phyloP scores from a whole-genome alignment of 352 stramenopile genomes.

The Ochromonadaceae sp. region DNA sequence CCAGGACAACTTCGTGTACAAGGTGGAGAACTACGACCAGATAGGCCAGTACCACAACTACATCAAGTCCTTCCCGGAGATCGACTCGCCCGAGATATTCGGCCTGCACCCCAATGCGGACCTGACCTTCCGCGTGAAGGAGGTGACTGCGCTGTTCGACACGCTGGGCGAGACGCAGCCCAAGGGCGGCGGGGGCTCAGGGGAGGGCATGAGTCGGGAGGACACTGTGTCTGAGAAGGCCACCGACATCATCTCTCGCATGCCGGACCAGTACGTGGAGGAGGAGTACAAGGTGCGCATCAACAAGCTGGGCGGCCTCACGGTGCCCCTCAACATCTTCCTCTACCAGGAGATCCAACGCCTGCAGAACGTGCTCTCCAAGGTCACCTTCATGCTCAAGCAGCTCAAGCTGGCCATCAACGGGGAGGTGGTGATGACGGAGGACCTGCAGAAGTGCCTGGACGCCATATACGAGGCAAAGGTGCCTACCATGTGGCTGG shows the following conservation, averaged over 20 bases:
- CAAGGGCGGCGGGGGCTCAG: conserved; percentile 59
- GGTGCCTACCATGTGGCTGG: conserved; percentile 82
- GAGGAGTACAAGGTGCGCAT: conserved; percentile 95
- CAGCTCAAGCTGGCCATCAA: conserved; percentile 92
- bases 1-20: conserved; percentile 89
- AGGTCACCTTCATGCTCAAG: conserved; percentile 81
- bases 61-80: conserved; percentile 80
- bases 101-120: conserved; percentile 94
- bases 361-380: conserved; percentile 83
- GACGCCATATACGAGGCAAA: conserved; percentile 89
- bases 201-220: conserved; percentile 74
- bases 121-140: conserved; percentile 90
- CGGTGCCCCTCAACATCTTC: conserved; percentile 94
- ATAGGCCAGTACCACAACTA: conserved; percentile 89
- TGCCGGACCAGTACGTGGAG: conserved; percentile 90
- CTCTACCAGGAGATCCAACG: conserved; percentile 91
- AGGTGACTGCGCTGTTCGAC: conserved; percentile 78
- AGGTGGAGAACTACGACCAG: conserved; percentile 53
- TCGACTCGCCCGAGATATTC: conserved; percentile 97
- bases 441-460: conserved; percentile 81
- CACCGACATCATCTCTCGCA: conserved; percentile 70
- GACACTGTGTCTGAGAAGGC: conserved; percentile 89
- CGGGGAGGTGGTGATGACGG: conserved; percentile 93
- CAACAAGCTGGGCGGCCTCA: conserved; percentile 81
- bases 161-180: conserved; percentile 89